Base-by-base conservation (phyloP, 345 rosid species). In the Moringa oleifera region DNA sequence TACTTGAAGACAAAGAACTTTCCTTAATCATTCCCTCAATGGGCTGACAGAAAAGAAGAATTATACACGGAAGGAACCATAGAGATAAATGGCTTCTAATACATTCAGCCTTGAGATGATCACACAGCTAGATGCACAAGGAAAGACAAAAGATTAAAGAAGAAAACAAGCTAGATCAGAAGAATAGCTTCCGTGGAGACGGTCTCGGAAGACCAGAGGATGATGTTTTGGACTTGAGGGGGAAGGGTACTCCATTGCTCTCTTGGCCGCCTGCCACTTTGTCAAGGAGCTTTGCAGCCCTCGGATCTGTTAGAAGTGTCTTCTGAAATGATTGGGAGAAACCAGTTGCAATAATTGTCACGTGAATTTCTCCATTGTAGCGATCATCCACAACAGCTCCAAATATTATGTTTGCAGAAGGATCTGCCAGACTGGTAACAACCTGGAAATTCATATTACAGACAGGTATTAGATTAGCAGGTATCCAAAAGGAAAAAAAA, bases 301-400 rank as follows among this genome's bases (percentile, higher is more conserved):
- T 87, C 6, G 97, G 97, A 63, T 89, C 91, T 0, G 79, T 77
- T 62, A 93, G 73, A 54, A 93, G 88, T 21, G 83, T 80, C 77
- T 86, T 88, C 74, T 94, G 97, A 73, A 90, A 93, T 6, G 98
- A 90, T 72, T 88, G 91, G 0, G 98, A 93, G 85, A 93, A 93
- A 12, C 97, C 98, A 0, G 99, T 94, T 7, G 99, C 97, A 0
- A 94, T 90, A 28, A 94, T 90, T 22, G 99, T 94, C 18, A 94
- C 99, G 13, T 93, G 97, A 71, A 93, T 83, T 88, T 93, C 94
- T 20, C 98, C 98, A 0, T 79, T 85, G 79, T 85, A 93, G 3
- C 98, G 96, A 51, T 90, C 97, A 45, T 93, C 98, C 52, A 93
- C 97, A 53, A 93, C 98, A 31, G 97, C 98, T 54, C 98, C 98